Evolutionary conservation across 768 basidiomycete genomes (phyloP).

Genomic region (Dendrothele bispora): DNA sequence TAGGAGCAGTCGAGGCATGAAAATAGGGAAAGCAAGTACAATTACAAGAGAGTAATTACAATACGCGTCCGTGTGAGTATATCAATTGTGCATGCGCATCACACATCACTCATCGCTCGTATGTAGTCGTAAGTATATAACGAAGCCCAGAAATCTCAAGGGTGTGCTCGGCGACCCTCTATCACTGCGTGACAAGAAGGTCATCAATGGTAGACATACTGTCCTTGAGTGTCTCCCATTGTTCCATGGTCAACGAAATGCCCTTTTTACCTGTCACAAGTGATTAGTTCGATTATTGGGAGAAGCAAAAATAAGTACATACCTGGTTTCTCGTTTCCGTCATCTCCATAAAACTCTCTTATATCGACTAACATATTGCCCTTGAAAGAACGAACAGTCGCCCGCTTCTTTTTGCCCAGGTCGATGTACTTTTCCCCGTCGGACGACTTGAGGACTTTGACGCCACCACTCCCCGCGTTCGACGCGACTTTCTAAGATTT

Average conservation of each 20-base stretch:
- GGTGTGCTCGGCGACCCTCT: too few species aligned
- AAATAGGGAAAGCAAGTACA: background rate
- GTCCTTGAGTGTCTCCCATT: constrained; percentile 63
- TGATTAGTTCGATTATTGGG: background rate
- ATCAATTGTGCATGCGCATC: too few species aligned
- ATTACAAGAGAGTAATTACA: background rate
- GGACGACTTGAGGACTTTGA: constrained; percentile 24
- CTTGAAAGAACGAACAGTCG: constrained; percentile 50
- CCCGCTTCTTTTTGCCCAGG: constrained; percentile 72
- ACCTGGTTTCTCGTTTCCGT: constrained; percentile 65
- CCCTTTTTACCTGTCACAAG: constrained; percentile 73
- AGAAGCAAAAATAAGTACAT: constrained; percentile 62
- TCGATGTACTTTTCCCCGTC: constrained; percentile 61
- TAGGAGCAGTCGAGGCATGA: constrained; percentile 13
- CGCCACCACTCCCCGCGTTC: too few species aligned
- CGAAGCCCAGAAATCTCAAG: too few species aligned
- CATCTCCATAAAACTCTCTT: constrained; percentile 64
- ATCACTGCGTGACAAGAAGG: too few species aligned
- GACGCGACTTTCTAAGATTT: too few species aligned
- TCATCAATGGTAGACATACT: constrained; percentile 47
- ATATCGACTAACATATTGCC: constrained; percentile 65
- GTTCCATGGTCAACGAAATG: constrained; percentile 63
- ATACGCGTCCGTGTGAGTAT: too few species aligned
- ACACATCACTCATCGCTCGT: too few species aligned
- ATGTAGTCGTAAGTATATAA: too few species aligned